Percentiles rank a stretch among this genome's conserved stretches.
Conservation (phyloP, 176 grass and related monocot genomes). For the Triticum turgidum region DNA sequence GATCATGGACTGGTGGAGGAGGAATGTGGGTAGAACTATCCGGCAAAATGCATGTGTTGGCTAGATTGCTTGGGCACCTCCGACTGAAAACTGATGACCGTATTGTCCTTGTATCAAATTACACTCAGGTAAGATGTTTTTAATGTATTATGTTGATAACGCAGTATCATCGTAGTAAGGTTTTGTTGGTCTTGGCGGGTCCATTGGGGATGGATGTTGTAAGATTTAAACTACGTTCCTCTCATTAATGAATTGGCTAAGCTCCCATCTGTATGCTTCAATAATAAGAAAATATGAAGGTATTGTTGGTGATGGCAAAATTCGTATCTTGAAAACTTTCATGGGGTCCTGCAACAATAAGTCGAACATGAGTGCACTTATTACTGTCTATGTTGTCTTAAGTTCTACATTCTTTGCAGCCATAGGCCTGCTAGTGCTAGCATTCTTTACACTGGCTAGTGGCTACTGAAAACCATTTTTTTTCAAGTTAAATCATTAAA, state of each 20-base stretch:
- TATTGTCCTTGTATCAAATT: slow-evolving; percentile 98
- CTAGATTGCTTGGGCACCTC: slow-evolving; percentile 79
- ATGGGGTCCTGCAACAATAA: background rate
- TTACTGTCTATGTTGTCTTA: background rate
- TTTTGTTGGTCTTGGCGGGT: background rate
- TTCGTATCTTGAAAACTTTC: background rate
- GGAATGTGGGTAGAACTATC: slow-evolving; percentile 98
- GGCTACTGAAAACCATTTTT: background rate
- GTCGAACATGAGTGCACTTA: background rate
- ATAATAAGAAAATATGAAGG: background rate
- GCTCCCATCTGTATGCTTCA: background rate
- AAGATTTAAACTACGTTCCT: background rate
- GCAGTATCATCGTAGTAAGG: background rate
- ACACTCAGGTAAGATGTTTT: slow-evolving; percentile 73
- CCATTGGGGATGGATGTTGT: background rate
- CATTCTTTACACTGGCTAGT: background rate
- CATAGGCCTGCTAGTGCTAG: background rate
- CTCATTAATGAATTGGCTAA: background rate
- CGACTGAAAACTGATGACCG: slow-evolving; percentile 88
- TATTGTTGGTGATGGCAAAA: background rate
- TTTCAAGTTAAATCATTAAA: background rate
- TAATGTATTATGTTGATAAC: slow-evolving; percentile 5
- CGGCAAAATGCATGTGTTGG: slow-evolving; percentile 98
- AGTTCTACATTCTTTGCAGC: background rate
- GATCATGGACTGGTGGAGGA: slow-evolving; percentile 89